phyloP scores from a whole-genome alignment of 73 alveolate genomes.

The Urostyla sp. region DNA sequence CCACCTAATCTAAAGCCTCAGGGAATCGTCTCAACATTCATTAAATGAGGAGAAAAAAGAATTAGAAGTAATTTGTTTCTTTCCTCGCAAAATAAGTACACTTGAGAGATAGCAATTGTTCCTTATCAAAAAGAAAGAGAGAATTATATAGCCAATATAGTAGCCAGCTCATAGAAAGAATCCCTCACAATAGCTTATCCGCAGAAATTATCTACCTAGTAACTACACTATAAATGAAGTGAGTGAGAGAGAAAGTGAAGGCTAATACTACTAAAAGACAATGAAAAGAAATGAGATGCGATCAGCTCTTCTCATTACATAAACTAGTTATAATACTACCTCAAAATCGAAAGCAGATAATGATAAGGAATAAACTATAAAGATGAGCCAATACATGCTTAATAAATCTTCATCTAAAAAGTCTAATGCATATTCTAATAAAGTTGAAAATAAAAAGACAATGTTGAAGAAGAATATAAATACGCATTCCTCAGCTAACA shows the following conservation, averaged over 20 bases:
- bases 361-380: no score
- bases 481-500: not conserved
- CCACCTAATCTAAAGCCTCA: not conserved
- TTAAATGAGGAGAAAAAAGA: not conserved
- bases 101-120: constrained; percentile 31
- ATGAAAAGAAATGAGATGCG: not conserved
- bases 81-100: not conserved
- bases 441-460: not conserved
- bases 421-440: not conserved
- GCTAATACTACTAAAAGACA: not conserved
- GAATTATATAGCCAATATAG: not conserved
- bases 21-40: not conserved
- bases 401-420: no score
- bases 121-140: not conserved
- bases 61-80: constrained; percentile 3
- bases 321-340: not conserved
- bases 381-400: no score
- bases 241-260: constrained; percentile 31
- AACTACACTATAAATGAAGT: constrained; percentile 35
- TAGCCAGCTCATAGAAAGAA: not conserved
- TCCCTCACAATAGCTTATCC: not conserved
- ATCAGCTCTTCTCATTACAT: not conserved
- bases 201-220: constrained; percentile 18
- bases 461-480: not conserved
- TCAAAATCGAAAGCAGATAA: not conserved